Percentiles rank a stretch among this genome's conserved stretches.
These are phyloP conservation scores for Stromatinia cepivora DNA, from an alignment of 2,329 filamentous ascomycete genomes.

Conservation along the genomic window DNA sequence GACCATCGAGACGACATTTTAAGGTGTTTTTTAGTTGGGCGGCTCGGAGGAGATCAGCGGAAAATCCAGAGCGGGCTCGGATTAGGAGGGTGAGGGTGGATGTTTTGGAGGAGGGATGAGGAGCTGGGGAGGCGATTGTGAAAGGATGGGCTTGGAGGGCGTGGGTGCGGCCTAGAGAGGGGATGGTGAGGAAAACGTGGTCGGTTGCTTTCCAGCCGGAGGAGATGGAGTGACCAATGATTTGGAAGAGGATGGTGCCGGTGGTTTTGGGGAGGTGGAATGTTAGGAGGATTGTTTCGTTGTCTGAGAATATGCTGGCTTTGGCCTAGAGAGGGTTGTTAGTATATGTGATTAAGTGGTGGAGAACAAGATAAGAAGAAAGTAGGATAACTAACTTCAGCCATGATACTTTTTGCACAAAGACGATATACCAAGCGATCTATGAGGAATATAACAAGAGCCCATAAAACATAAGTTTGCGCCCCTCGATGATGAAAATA, in stretches of 20 bases:
- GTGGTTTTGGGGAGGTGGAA: conserved; percentile 28
- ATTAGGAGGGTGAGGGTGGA: conserved; percentile 59
- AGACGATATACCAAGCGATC: conserved; percentile 53
- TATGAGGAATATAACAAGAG: conserved; percentile 36
- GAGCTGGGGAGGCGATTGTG: conserved; percentile 63
- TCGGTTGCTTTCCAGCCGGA: conserved; percentile 61
- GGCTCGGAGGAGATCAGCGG: conserved; percentile 53
- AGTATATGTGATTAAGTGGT: not conserved
- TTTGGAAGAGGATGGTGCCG: conserved; percentile 10
- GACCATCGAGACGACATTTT: conserved; percentile 59
- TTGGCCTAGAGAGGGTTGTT: conserved; percentile 30
- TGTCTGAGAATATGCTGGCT: conserved; percentile 55
- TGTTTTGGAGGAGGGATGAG: conserved; percentile 43
- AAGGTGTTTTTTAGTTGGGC: conserved; percentile 49
- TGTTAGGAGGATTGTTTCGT: conserved; percentile 53
- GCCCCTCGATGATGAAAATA: conserved; percentile 59
- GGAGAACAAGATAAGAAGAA: not conserved
- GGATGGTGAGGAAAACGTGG: conserved; percentile 63
- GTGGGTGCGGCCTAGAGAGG: conserved; percentile 53
- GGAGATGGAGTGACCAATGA: conserved; percentile 43
- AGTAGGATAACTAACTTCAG: conserved; percentile 45
- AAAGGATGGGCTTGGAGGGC: conserved; percentile 64
- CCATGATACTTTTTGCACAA: conserved; percentile 50
- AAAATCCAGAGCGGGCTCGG: conserved; percentile 61
- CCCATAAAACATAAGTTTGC: conserved; percentile 53